Conservation (phyloP, 1,284 basidiomycete species). For the Sutorius eximius region DNA sequence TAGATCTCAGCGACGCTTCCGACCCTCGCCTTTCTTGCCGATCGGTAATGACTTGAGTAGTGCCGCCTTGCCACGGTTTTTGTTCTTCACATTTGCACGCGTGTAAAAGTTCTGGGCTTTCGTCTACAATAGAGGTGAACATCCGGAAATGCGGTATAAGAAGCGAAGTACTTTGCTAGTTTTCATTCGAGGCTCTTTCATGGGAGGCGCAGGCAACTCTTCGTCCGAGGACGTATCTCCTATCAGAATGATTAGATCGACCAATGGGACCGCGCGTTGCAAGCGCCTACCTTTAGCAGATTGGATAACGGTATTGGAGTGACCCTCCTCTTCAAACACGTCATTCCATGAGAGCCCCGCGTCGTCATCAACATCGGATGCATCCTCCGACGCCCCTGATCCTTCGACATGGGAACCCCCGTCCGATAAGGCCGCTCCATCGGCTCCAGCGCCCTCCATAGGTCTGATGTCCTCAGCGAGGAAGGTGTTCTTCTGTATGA, state of each 20-base stretch:
- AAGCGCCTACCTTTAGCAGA: constrained; percentile 25
- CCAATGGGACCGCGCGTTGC: background rate
- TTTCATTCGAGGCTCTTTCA: constrained; percentile 80
- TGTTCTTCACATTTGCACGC: constrained; percentile 86
- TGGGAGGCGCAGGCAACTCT: constrained; percentile 33
- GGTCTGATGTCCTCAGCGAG: constrained; percentile 69
- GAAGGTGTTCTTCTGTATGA: constrained; percentile 84
- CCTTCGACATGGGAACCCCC: constrained; percentile 33
- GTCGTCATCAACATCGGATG: constrained; percentile 40
- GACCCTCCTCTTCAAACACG: constrained; percentile 52
- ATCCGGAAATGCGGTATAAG: background rate
- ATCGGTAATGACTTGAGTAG: constrained; percentile 53
- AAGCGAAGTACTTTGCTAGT: constrained; percentile 71
- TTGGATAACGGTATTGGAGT: constrained; percentile 30
- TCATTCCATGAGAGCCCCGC: constrained; percentile 64
- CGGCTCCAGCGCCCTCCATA: constrained; percentile 48
- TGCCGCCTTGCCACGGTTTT: constrained; percentile 65
- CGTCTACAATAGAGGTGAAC: constrained; percentile 48
- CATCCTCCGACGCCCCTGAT: constrained; percentile 32
- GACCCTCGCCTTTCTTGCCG: constrained; percentile 47
- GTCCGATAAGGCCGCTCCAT: constrained; percentile 29
- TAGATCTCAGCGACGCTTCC: constrained; percentile 36
- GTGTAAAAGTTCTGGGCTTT: constrained; percentile 93
- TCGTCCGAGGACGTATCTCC: constrained; percentile 37
- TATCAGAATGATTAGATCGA: constrained; percentile 7